Evolutionary conservation across 805 yeast species (phyloP), one percentile per base, ranked within the genome.

Genomic region (Spathaspora gorwiae): DNA sequence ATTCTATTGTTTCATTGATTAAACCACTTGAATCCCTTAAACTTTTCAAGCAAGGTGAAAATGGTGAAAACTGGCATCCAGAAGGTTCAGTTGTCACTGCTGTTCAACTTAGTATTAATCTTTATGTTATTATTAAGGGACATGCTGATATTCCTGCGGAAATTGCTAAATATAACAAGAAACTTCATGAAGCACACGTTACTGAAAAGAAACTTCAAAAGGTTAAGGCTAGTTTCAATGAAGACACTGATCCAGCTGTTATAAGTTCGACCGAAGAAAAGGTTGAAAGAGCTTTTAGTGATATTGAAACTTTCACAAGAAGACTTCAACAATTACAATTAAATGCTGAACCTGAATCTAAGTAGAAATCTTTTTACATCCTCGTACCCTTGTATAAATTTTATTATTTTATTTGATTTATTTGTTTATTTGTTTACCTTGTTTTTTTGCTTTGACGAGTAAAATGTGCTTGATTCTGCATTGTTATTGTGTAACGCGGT

Each of bases 81-180:
- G 80, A 81, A 48, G 99, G 99, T 39, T 87, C 96, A 66, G 97
- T 92, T 37, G 78, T 90, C 53, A 83, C 81, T 55, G 79, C 95
- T 46, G 88, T 92, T 47, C 79, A 81, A 47, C 84, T 95, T 40
- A 85, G 80, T 45, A 82, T 88, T 63, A 84, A 81, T 48, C 98
- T 90, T 15, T 96, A 89, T 59, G 80, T 92, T 29, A 76, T 94
- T 63, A 97, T 92, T 47, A 90, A 89, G 76, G 99, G 98, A 44
- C 90, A 86, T 62, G 83, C 94, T 54, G 97, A 92, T 65, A 79
- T 90, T 55, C 97, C 90, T 58, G 85, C 85, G 45, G 98, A 94
- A 72, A 87, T 94, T 57, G 61, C 73, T 55, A 94, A 92, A 77
- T 94, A 90, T 34, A 66, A 73, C 58, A 81, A 80, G 77, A 92